These are phyloP conservation scores for Hylodesmum podocarpum DNA, from an alignment of 306 rosid species.

Conservation along the genomic window DNA sequence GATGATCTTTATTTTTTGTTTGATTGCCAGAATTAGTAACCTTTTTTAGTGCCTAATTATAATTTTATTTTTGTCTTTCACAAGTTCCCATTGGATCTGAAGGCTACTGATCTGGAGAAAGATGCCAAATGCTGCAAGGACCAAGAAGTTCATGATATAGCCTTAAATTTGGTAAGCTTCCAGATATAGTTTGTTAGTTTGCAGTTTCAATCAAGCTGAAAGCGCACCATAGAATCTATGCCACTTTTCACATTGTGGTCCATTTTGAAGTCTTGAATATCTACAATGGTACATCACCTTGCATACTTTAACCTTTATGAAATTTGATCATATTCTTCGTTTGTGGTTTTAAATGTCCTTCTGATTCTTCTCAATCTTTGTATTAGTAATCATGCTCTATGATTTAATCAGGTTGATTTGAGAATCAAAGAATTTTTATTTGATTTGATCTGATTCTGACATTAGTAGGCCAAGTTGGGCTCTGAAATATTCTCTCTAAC, in stretches of 20 bases:
- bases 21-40: background rate
- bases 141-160: background rate
- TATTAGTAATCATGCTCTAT: background rate
- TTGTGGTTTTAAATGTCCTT: background rate
- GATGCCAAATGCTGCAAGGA: slow-evolving; percentile 24
- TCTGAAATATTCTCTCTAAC: background rate
- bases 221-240: background rate
- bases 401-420: background rate
- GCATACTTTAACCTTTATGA: background rate
- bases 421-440: background rate
- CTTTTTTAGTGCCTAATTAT: slow-evolving; percentile 4
- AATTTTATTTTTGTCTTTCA: slow-evolving; percentile 14
- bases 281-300: slow-evolving; percentile 1
- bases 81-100: slow-evolving; percentile 24
- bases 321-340: background rate
- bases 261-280: slow-evolving; percentile 19
- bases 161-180: slow-evolving; percentile 33
- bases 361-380: slow-evolving; percentile 1
- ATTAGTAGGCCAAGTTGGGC: background rate
- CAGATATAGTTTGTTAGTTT: background rate
- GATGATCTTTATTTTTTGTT: background rate
- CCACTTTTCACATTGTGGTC: slow-evolving; percentile 6
- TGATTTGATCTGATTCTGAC: background rate
- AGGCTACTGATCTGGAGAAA: slow-evolving; percentile 25
- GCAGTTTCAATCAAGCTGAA: slow-evolving; percentile 21